Conservation (phyloP, 768 basidiomycete genomes). For the Tricholomella constricta region DNA sequence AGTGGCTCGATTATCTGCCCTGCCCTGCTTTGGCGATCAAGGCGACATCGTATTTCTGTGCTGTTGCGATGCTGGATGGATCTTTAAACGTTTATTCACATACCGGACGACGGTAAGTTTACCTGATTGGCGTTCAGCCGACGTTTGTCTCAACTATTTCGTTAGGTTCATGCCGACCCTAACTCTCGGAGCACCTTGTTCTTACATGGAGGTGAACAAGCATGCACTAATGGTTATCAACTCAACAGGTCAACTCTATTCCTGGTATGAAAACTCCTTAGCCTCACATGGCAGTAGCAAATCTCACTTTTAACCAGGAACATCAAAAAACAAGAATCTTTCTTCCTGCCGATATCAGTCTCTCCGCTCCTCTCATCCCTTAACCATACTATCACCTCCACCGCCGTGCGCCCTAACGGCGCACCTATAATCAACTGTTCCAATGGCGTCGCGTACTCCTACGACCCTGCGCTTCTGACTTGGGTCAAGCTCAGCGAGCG, state of each 20-base stretch:
- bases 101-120: constrained; percentile 75
- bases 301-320: constrained; percentile 52
- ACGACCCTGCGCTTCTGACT: constrained; percentile 62
- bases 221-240: constrained; percentile 74
- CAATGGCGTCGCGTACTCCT: constrained; percentile 77
- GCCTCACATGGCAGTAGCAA: neutral
- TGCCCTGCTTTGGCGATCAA: constrained; percentile 68
- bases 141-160: neutral
- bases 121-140: neutral
- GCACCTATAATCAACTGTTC: constrained; percentile 76
- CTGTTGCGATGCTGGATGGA: constrained; percentile 79
- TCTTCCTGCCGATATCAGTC: constrained; percentile 69
- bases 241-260: constrained; percentile 66
- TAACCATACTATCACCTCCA: constrained; percentile 63
- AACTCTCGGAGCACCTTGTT: constrained; percentile 68
- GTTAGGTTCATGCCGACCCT: constrained; percentile 77
- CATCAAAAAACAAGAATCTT: constrained; percentile 61
- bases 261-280: constrained; percentile 55
- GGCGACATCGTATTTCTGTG: constrained; percentile 68
- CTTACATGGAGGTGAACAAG: constrained; percentile 68
- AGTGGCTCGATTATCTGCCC: constrained; percentile 90
- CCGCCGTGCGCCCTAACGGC: constrained; percentile 76
- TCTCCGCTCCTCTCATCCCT: constrained; percentile 59
- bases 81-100: constrained; percentile 82
- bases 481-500: constrained; percentile 79